Evolutionary conservation across 495 filamentous ascomycete species (phyloP).

Genomic region (Neurospora cerealis): DNA sequence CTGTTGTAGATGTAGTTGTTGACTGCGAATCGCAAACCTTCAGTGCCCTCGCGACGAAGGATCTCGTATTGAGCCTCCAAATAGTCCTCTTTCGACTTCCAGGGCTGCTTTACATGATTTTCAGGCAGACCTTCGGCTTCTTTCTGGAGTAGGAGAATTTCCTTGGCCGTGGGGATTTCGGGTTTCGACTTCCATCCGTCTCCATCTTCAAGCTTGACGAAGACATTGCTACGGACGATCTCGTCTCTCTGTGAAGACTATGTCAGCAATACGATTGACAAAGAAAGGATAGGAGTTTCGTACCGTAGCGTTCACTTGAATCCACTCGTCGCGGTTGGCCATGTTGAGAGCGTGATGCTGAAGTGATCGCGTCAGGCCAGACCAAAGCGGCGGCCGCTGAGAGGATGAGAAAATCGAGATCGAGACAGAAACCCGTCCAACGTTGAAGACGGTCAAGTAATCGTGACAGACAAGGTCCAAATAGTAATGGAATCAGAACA

Average conservation of each 20-base stretch:
- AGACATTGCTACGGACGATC: constrained; percentile 21
- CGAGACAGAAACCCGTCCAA: background rate
- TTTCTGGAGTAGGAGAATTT: constrained; percentile 27
- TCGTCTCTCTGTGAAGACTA: background rate
- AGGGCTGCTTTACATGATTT: constrained; percentile 28
- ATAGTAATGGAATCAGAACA: background rate
- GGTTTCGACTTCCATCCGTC: constrained; percentile 33
- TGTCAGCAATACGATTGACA: background rate
- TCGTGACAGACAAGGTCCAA: background rate
- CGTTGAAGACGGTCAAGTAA: background rate
- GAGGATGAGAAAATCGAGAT: background rate
- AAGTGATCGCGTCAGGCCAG: background rate
- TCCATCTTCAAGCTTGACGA: constrained; percentile 9
- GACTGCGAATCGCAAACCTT: constrained; percentile 52
- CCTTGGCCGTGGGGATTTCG: constrained; percentile 31
- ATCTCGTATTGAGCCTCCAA: constrained; percentile 55
- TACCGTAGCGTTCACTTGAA: background rate
- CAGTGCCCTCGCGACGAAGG: constrained; percentile 53
- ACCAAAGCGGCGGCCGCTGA: background rate
- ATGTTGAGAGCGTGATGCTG: background rate
- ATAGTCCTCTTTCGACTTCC: constrained; percentile 41
- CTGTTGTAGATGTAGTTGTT: constrained; percentile 5
- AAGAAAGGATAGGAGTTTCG: background rate
- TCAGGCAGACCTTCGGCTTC: constrained; percentile 25
- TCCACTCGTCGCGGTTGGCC: background rate